These are phyloP conservation scores for Xylaria scruposa DNA, from an alignment of 495 filamentous ascomycete species.

Conservation along the genomic window DNA sequence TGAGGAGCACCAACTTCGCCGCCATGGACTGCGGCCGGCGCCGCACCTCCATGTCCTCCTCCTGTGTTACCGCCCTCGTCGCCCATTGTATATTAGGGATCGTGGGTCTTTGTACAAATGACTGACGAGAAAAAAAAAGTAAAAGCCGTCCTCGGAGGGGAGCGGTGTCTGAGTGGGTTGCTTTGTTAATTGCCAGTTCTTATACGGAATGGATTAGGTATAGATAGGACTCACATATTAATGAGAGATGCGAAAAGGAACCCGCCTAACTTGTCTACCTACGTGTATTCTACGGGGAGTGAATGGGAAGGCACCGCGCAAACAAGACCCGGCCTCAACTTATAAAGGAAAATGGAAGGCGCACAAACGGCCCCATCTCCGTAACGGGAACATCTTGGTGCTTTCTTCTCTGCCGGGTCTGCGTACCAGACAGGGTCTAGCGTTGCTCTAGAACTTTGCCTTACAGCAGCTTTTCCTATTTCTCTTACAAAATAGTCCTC, in stretches of 20 bases:
- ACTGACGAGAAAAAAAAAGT: neutral
- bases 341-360: neutral
- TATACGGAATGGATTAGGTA: neutral
- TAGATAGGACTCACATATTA: conserved; percentile 13
- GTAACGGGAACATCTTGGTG: conserved; percentile 8
- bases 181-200: neutral
- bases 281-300: neutral
- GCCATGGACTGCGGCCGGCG: conserved; percentile 13
- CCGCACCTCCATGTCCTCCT: conserved; percentile 1
- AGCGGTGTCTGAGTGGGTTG: neutral
- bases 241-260: conserved; percentile 14
- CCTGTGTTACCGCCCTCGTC: conserved; percentile 35
- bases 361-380: conserved; percentile 1
- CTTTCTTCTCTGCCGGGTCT: conserved; percentile 6
- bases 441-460: neutral
- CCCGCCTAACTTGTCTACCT: neutral
- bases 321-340: neutral
- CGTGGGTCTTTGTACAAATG: neutral
- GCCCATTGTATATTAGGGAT: conserved; percentile 34
- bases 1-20: conserved; percentile 23
- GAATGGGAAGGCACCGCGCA: neutral
- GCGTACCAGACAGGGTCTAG: neutral
- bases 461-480: neutral
- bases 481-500: neutral
- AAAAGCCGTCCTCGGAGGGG: neutral